Evolutionary conservation across 495 filamentous ascomycete genomes (phyloP).

Genomic region (Podospora conica): DNA sequence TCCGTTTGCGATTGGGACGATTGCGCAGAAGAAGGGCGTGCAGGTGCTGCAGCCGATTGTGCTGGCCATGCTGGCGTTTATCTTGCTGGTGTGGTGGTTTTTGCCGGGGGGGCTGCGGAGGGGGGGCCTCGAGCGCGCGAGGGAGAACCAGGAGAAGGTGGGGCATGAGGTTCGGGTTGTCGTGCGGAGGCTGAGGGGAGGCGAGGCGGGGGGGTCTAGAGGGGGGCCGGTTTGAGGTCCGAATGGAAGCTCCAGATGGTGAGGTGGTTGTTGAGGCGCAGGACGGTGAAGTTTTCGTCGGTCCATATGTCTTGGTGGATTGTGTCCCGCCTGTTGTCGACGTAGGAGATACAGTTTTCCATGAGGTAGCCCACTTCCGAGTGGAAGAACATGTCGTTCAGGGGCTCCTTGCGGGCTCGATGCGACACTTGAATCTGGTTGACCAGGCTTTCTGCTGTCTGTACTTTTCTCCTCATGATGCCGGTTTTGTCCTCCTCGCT

Average conservation of each 20-base stretch:
- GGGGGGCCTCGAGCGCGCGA: slow-evolving; percentile 30
- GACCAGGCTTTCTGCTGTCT: neutral
- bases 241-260: slow-evolving; percentile 15
- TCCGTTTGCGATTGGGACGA: slow-evolving; percentile 78
- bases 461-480: neutral
- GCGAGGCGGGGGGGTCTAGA: neutral
- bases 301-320: neutral
- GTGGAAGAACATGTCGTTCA: neutral
- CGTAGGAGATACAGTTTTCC: neutral
- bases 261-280: neutral
- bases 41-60: slow-evolving; percentile 71
- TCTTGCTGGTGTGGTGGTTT: slow-evolving; percentile 49
- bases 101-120: slow-evolving; percentile 26
- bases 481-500: neutral
- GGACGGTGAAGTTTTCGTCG: slow-evolving; percentile 12
- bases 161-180: slow-evolving; percentile 18
- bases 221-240: neutral
- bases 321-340: neutral
- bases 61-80: slow-evolving; percentile 57
- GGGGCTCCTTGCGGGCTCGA: no score
- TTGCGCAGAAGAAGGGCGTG: slow-evolving; percentile 75
- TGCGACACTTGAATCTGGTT: no score
- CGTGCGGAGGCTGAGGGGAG: slow-evolving; percentile 1
- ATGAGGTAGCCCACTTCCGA: neutral
- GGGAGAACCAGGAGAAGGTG: slow-evolving; percentile 27